A percentile compares a stretch with the other conserved stretches of the same genome.
phyloP scores from a whole-genome alignment of 257 asterid genomes.

The Solanum dulcamara region DNA sequence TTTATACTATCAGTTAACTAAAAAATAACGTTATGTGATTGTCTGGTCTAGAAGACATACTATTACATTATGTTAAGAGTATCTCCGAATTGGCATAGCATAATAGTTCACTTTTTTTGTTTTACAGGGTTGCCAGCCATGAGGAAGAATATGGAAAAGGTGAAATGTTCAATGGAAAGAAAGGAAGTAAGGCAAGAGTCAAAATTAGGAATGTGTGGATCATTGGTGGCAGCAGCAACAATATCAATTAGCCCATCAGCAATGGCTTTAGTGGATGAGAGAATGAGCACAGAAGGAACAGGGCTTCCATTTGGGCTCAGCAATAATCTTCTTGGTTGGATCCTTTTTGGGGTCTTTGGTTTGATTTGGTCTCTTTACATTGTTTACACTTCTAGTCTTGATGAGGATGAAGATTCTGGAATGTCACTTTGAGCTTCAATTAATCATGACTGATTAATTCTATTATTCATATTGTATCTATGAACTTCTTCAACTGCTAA shows the following conservation, averaged over 20 bases:
- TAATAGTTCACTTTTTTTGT: not conserved
- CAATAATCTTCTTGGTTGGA: conserved; percentile 83
- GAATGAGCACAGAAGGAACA: conserved; percentile 93
- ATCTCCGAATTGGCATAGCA: not conserved
- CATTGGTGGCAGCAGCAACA: conserved; percentile 49
- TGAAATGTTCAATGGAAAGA: conserved; percentile 58
- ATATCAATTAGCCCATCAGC: conserved; percentile 55
- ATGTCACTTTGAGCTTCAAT: conserved; percentile 46
- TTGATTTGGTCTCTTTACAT: conserved; percentile 71
- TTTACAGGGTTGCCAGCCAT: conserved; percentile 50
- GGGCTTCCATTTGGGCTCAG: conserved; percentile 94
- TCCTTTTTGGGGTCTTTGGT: conserved; percentile 65
- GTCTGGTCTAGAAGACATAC: not conserved
- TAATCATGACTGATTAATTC: not conserved
- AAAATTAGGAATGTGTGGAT: conserved; percentile 51
- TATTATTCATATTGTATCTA: not conserved
- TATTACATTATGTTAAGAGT: not conserved
- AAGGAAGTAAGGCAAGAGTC: conserved; percentile 22
- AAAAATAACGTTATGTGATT: not conserved
- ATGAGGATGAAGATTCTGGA: conserved; percentile 93
- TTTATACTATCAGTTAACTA: not conserved
- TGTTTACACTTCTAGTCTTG: conserved; percentile 44
- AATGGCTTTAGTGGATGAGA: conserved; percentile 89
- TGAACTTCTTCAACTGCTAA: not conserved
- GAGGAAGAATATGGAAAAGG: conserved; percentile 39